Evolutionary conservation across 768 basidiomycete species (phyloP), one percentile per base, ranked within the genome.

Genomic region (Tubosaeta sp.): DNA sequence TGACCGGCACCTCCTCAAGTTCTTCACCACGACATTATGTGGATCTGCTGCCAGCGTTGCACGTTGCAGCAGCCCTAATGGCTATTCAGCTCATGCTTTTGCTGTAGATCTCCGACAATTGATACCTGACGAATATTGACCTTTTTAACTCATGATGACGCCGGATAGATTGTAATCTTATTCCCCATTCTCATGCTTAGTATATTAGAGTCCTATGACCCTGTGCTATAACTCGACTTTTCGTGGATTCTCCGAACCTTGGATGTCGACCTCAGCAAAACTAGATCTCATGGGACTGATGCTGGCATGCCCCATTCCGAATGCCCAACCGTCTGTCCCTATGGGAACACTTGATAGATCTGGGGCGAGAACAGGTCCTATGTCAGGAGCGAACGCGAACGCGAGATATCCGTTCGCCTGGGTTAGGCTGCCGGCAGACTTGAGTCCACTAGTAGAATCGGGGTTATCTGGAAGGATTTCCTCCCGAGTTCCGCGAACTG

Each of bases 291-390:
- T 68, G 4, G 91, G 89, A 21, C 90, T 91, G 3, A 94, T 82
- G 56, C 86, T 87, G 30, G 80, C 84, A 57, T 73, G 80, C 5
- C 85, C 88, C 51, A 82, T 75, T 51, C 75, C 71, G 29, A 94
- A 71, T 14, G 88, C 90, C 87, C 88, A 91, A 0, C 80, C 82
- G 66, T 96, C 93, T 10, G 87, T 83, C 3, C 90, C 92, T 48
- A 79, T 71, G 2, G 90, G 88, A n/a, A 93, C 69, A 16, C 65
- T 64, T 3, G 79, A 76, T 41, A 74, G 54, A 13, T 75, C 66
- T 2, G 90, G 90, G 39, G 73, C 74, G 39, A 94, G 76, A 13
- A 94, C 71, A 11, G 73, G 75, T n/a, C 70, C 70, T 75, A 94
- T 80, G 44, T 89, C 83, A 12, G 83, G 83, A 68, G 85, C 61